A percentile compares a stretch with the other conserved stretches of the same genome.
phyloP scores from a whole-genome alignment of 495 filamentous ascomycete species.

The Tuber aestivum region DNA sequence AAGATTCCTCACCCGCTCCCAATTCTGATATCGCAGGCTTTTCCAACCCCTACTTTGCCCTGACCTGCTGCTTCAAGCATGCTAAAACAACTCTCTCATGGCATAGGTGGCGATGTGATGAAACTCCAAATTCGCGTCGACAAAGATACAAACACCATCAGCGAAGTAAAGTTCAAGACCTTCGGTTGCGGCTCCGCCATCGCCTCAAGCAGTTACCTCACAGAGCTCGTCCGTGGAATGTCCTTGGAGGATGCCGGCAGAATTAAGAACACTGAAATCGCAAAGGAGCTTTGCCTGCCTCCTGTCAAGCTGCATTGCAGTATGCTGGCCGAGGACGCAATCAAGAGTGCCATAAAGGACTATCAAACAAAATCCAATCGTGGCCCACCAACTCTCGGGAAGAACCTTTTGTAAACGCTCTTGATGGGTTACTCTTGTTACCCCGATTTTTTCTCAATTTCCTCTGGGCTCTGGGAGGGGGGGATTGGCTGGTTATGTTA shows the following conservation, averaged over 20 bases:
- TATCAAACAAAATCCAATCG: slow-evolving; percentile 74
- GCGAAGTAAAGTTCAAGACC: slow-evolving; percentile 95
- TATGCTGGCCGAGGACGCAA: slow-evolving; percentile 98
- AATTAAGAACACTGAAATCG: slow-evolving; percentile 91
- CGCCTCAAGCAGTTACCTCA: slow-evolving; percentile 81
- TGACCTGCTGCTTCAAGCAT: neutral
- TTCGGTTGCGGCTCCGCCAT: slow-evolving; percentile 97
- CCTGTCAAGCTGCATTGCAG: slow-evolving; percentile 98
- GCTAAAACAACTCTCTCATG: neutral
- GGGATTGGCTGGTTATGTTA: neutral
- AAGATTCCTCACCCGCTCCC: slow-evolving; percentile 2
- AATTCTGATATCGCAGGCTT: neutral
- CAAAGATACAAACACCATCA: slow-evolving; percentile 78
- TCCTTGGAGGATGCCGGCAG: slow-evolving; percentile 86
- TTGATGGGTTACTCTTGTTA: neutral
- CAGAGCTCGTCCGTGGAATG: slow-evolving; percentile 90
- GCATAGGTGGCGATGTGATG: slow-evolving; percentile 84
- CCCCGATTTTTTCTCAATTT: neutral
- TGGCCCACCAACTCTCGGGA: slow-evolving; percentile 26
- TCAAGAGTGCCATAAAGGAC: slow-evolving; percentile 97
- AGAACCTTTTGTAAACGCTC: slow-evolving; percentile 9
- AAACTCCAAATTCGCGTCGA: slow-evolving; percentile 98
- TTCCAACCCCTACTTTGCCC: slow-evolving; percentile 7
- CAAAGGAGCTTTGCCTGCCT: slow-evolving; percentile 88
- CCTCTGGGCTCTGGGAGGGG: neutral